Evolutionary conservation across 179 eudicot species (phyloP), one percentile per base, ranked within the genome.

Genomic region (Pouteria campechiana): DNA sequence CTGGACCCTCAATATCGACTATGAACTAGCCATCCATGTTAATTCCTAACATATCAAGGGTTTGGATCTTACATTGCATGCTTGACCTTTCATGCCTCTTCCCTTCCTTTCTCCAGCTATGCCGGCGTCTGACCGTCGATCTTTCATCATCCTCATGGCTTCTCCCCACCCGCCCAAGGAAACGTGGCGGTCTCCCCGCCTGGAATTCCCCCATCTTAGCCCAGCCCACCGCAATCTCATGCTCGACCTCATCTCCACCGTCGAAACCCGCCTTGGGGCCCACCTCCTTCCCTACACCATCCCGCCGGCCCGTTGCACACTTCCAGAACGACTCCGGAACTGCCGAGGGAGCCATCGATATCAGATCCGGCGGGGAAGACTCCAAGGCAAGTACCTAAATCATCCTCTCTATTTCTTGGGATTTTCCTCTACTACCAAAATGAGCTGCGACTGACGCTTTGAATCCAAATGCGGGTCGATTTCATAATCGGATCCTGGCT

Each of bases 341-440:
- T 6, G 64, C 93, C 31, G 64, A 68, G 7, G 78, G 59, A 14
- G 64, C 85, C 29, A 65, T 86, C 32, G 58, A 55, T 16, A 29
- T 77, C 52, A 68, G 87, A 61, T 76, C 88, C 7, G 96, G 68
- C 32, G 6, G 44, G 13, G 57, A 76, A 1, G 63, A 79, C 17
- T 86, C 96, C 27, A 72, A 62, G 71, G 98, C 86, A n/a, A n/a
- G n/a, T n/a, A n/a, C n/a, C n/a, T n/a, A n/a, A 65, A 27, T 11
- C 11, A 19, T 24, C 23, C 30, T 16, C 32, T 61, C 23, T 28
- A 11, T 25, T 6, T 17, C 16, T 33, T n/a, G n/a, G n/a, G n/a
- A n/a, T n/a, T n/a, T n/a, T n/a, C n/a, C n/a, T n/a, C n/a, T n/a
- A n/a, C n/a, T n/a, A n/a, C n/a, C n/a, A n/a, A n/a, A n/a, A n/a